phyloP scores from a whole-genome alignment of 2,329 filamentous ascomycete species.

The Alternaria postmessia region DNA sequence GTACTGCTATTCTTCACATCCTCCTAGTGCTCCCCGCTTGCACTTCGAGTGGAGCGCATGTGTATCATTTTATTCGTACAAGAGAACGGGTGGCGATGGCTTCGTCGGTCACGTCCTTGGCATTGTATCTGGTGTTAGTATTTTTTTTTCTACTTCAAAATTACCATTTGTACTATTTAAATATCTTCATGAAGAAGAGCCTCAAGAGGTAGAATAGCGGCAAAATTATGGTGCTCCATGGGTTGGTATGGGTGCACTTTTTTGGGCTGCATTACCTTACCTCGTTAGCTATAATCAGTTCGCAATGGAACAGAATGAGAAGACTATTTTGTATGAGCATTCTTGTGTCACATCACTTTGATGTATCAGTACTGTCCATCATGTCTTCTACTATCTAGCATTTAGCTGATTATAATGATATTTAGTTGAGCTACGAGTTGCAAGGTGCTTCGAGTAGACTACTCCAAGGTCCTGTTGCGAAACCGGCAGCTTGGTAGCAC shows the following conservation, averaged over 20 bases:
- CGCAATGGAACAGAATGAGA: slow-evolving; percentile 2
- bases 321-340: background rate
- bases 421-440: background rate
- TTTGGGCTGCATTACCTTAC: background rate
- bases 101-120: background rate
- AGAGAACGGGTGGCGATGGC: background rate
- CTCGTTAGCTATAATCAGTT: slow-evolving; percentile 1
- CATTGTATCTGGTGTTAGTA: slow-evolving; percentile 7
- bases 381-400: background rate
- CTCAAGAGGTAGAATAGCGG: background rate
- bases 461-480: slow-evolving; percentile 3
- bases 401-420: background rate
- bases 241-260: background rate
- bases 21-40: too few relatives aligned
- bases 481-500: slow-evolving; percentile 5
- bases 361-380: background rate
- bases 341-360: background rate
- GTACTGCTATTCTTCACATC: background rate
- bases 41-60: background rate
- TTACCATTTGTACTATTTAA: slow-evolving; percentile 5
- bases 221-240: background rate
- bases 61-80: background rate
- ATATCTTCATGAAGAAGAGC: background rate
- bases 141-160: background rate
- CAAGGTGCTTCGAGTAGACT: background rate